Conservation (phyloP, 768 basidiomycete species). For the Dacryopinax spathularia region DNA sequence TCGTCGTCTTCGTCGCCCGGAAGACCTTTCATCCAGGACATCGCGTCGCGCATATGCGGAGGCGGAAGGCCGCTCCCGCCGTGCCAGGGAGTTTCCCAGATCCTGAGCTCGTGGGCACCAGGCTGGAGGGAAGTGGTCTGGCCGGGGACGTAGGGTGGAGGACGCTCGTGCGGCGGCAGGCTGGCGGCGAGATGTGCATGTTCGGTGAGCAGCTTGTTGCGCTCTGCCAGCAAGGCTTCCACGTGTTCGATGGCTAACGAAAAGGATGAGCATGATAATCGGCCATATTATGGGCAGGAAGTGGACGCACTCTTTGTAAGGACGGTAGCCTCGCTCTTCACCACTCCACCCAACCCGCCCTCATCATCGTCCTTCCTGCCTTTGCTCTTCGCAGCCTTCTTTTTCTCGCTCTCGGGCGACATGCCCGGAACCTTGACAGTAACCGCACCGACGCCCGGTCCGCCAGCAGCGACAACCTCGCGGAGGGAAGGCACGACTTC, state of each 20-base stretch:
- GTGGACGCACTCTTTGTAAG: constrained; percentile 62
- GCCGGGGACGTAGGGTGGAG: constrained; percentile 28
- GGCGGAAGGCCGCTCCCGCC: constrained; percentile 40
- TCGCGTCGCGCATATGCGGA: not conserved
- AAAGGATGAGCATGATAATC: constrained; percentile 5
- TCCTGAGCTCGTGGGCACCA: constrained; percentile 8
- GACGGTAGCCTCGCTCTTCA: constrained; percentile 81
- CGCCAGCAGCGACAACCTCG: constrained; percentile 62
- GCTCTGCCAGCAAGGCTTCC: constrained; percentile 47
- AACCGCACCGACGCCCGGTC: constrained; percentile 35
- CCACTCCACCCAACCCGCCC: constrained; percentile 45
- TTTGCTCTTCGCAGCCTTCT: constrained; percentile 3
- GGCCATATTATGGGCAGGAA: constrained; percentile 2
- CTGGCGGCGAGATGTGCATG: constrained; percentile 43
- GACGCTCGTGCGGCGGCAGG: constrained; percentile 49
- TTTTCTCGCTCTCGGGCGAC: constrained; percentile 3
- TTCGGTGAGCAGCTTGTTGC: constrained; percentile 40
- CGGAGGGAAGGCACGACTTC: constrained; percentile 66
- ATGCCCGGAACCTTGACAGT: constrained; percentile 11
- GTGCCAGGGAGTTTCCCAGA: constrained; percentile 78
- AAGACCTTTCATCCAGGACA: not conserved
- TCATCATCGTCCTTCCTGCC: not conserved
- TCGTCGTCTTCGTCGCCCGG: constrained; percentile 16
- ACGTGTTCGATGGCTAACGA: constrained; percentile 73
- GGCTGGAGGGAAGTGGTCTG: not conserved